Percentiles rank a stretch among this genome's conserved stretches.
These are phyloP conservation scores for Fraxinus xanthoxyloides DNA, from an alignment of 305 asterid genomes.

Conservation along the genomic window DNA sequence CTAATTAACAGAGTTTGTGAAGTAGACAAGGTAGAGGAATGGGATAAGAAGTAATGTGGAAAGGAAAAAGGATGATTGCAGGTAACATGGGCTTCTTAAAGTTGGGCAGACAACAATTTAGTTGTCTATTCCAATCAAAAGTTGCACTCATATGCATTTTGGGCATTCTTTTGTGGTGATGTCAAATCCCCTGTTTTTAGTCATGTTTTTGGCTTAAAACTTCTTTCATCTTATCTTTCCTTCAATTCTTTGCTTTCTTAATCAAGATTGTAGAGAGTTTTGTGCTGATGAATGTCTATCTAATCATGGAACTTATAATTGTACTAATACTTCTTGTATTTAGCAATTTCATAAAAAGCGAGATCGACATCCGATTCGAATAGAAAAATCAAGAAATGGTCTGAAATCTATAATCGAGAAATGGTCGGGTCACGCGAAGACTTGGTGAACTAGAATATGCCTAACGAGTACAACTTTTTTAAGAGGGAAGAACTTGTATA, in stretches of 20 bases:
- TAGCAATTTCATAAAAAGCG: background rate
- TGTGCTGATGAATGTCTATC: background rate
- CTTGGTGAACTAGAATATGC: background rate
- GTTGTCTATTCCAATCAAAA: constrained; percentile 31
- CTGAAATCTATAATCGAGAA: background rate
- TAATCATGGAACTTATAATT: background rate
- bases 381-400: background rate
- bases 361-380: background rate
- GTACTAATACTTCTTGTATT: background rate
- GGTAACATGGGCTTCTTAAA: constrained; percentile 52
- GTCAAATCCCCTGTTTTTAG: constrained; percentile 23
- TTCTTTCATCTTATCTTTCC: constrained; percentile 16
- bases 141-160: background rate
- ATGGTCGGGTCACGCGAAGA: background rate
- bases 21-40: constrained; percentile 19
- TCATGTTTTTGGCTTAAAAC: background rate
- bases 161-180: constrained; percentile 4
- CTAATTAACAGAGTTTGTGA: background rate
- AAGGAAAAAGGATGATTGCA: constrained; percentile 23
- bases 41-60: constrained; percentile 17
- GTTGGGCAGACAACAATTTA: constrained; percentile 42
- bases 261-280: background rate
- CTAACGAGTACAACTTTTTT: background rate
- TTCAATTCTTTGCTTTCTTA: background rate
- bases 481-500: background rate